These are phyloP conservation scores for Orbilia oligospora DNA, from an alignment of 2,329 filamentous ascomycete genomes.

Conservation along the genomic window DNA sequence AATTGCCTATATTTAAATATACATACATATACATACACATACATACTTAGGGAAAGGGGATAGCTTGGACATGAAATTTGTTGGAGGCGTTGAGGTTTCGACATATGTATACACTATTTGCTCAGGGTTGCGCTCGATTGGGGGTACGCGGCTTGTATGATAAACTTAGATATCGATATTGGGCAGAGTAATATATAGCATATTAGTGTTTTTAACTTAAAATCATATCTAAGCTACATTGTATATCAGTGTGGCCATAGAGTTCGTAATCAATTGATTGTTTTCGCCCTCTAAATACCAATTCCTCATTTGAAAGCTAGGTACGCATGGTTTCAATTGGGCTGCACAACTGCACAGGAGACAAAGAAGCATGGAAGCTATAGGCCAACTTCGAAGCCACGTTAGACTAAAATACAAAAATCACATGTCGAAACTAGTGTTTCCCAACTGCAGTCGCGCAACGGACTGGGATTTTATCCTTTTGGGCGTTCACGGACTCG, in stretches of 20 bases:
- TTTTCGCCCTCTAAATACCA: too few species aligned
- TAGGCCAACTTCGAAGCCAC: too few species aligned
- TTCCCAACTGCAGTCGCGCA: neutral
- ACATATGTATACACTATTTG: neutral
- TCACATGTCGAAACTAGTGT: neutral
- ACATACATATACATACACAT: neutral
- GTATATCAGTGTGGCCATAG: too few species aligned
- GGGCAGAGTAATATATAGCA: neutral
- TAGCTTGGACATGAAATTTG: neutral
- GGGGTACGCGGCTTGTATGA: conserved; percentile 1
- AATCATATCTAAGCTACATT: too few species aligned
- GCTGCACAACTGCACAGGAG: too few species aligned
- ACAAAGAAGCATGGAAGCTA: too few species aligned
- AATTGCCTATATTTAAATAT: neutral
- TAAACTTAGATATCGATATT: conserved; percentile 9
- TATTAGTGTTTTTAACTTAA: too few species aligned
- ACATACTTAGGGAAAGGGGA: neutral
- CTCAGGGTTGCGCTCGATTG: neutral
- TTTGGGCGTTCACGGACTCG: neutral
- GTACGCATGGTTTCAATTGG: too few species aligned
- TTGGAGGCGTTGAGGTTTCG: conserved; percentile 21
- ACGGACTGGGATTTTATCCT: neutral
- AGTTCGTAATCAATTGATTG: too few species aligned
- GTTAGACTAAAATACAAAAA: neutral
- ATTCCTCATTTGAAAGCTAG: too few species aligned